These are phyloP conservation scores for Nicotiana obtusifolia DNA, from an alignment of 257 asterid genomes.

Conservation along the genomic window DNA sequence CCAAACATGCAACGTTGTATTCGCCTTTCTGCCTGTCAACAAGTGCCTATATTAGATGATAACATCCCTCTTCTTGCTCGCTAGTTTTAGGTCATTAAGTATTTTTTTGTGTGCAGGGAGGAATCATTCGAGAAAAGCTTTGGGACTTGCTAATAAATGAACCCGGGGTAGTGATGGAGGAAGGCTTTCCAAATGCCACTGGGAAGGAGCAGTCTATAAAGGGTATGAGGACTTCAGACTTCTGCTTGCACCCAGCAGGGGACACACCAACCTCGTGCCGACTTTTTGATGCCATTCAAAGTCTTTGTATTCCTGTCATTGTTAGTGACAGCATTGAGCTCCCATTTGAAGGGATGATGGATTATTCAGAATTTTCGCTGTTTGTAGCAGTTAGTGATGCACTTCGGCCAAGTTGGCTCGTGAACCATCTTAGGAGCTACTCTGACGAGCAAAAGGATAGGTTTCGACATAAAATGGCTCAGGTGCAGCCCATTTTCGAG, in stretches of 20 bases:
- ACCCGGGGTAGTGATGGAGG: conserved; percentile 71
- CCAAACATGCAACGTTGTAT: neutral
- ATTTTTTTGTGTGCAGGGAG: conserved; percentile 47
- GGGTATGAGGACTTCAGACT: conserved; percentile 89
- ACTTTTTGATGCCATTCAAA: conserved; percentile 86
- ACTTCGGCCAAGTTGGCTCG: conserved; percentile 69
- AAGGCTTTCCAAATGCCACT: conserved; percentile 91
- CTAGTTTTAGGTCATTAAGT: neutral
- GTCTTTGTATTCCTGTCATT: conserved; percentile 88
- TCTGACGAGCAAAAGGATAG: conserved; percentile 53
- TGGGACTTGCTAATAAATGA: conserved; percentile 71
- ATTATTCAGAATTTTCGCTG: conserved; percentile 66
- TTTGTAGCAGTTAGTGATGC: conserved; percentile 80
- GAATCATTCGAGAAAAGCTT: conserved; percentile 77
- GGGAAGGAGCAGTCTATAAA: conserved; percentile 86
- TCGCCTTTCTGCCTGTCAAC: neutral
- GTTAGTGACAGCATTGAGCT: conserved; percentile 87
- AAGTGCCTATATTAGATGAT: neutral
- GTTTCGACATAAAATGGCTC: conserved; percentile 49
- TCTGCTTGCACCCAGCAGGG: conserved; percentile 96
- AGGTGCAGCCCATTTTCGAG: conserved; percentile 51
- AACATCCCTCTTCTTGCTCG: neutral
- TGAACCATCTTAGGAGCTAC: conserved; percentile 52
- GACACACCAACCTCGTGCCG: conserved; percentile 95
- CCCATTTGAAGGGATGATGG: conserved; percentile 88